Conservation (phyloP, 306 rosid species). For the Castanea mollissima region DNA sequence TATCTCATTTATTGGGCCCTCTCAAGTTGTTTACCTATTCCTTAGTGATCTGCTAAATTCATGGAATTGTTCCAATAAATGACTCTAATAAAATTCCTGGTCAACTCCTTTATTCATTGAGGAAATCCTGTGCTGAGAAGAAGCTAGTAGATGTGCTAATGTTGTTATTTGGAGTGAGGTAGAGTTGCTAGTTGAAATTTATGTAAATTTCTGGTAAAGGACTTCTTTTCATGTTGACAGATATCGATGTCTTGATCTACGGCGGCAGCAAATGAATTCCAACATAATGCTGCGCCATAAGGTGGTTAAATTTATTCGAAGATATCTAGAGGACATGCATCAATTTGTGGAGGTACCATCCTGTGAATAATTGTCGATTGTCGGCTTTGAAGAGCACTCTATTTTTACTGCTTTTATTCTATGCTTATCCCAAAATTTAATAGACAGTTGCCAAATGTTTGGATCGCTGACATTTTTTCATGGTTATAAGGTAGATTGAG, state of each 20-base stretch:
- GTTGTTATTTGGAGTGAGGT: background rate
- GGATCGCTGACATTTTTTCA: constrained; percentile 37
- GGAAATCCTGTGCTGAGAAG: background rate
- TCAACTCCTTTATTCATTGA: background rate
- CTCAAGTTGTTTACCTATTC: background rate
- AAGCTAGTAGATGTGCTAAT: background rate
- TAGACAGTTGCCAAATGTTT: background rate
- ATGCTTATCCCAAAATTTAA: background rate
- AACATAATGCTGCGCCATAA: constrained; percentile 82
- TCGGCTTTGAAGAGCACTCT: background rate
- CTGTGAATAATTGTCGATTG: constrained; percentile 1
- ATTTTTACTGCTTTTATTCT: background rate
- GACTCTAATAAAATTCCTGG: background rate
- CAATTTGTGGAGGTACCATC: constrained; percentile 89
- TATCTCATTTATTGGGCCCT: background rate
- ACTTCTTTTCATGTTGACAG: constrained; percentile 37
- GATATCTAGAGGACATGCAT: constrained; percentile 79
- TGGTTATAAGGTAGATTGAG: constrained; percentile 95
- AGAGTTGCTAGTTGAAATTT: background rate
- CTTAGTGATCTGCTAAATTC: background rate
- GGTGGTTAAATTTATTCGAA: constrained; percentile 84
- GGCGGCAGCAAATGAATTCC: constrained; percentile 78
- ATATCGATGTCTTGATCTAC: constrained; percentile 88
- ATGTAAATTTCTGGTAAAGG: constrained; percentile 1
- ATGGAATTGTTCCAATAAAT: background rate